Conservation (phyloP, 169 alveolate genomes). For the Theileria annulata region DNA sequence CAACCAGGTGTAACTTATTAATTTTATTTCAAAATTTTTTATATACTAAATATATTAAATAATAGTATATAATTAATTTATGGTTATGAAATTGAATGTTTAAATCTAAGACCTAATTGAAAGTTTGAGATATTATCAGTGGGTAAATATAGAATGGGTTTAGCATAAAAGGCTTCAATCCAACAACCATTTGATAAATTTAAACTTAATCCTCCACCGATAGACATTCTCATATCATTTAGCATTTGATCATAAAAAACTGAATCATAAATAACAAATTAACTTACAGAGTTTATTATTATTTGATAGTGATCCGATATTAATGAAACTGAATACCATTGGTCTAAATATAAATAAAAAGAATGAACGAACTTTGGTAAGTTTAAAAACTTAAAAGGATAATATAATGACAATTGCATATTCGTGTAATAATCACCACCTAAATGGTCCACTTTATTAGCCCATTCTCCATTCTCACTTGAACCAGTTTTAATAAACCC, state of each 20-base stretch:
- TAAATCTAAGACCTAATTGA: conserved; percentile 52
- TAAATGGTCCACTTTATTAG: conserved; percentile 31
- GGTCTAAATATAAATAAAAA: conserved; percentile 23
- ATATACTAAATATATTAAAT: not conserved
- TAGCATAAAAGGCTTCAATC: conserved; percentile 58
- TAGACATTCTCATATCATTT: conserved; percentile 43
- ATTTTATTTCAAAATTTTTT: not conserved
- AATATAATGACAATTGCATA: conserved; percentile 54
- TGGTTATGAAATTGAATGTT: not conserved
- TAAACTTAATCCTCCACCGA: conserved; percentile 59
- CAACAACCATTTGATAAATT: conserved; percentile 56
- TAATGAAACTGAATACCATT: conserved; percentile 39
- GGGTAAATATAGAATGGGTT: conserved; percentile 54
- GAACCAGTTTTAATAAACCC: not conserved
- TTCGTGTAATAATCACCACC: conserved; percentile 67
- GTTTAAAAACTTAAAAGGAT: conserved; percentile 32
- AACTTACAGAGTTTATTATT: not conserved
- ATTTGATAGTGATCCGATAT: conserved; percentile 48
- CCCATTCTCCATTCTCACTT: conserved; percentile 39
- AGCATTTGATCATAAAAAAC: conserved; percentile 42
- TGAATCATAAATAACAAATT: not conserved
- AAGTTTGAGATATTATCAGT: conserved; percentile 39
- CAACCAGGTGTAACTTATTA: conserved; percentile 21
- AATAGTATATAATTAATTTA: not conserved
- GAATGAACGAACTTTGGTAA: conserved; percentile 12